Conservation (phyloP, 345 rosid species). For the Citrus maxima region DNA sequence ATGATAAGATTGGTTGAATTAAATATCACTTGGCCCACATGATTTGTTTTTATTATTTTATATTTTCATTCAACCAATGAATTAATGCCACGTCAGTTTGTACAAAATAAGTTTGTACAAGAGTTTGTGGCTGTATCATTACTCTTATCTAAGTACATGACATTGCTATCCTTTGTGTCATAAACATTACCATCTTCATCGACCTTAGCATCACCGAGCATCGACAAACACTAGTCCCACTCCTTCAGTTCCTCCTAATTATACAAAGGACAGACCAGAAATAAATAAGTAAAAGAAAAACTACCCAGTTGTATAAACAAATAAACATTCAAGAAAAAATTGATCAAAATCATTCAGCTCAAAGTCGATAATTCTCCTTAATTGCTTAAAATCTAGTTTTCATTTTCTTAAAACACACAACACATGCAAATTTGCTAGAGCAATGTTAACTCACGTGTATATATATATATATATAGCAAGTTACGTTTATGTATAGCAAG, state of each 20-base stretch:
- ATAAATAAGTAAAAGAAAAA: background rate
- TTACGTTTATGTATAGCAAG: no score
- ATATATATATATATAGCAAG: no score
- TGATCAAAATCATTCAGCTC: background rate
- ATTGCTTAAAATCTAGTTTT: background rate
- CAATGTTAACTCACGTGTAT: no score
- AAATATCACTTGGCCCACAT: no score
- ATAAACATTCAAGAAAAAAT: background rate
- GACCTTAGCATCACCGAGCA: slow-evolving; percentile 89
- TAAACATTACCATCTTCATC: slow-evolving; percentile 80
- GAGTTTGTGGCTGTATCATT: no score
- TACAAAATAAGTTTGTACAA: no score
- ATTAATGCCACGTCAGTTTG: no score
- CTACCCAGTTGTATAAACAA: background rate
- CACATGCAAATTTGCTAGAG: background rate
- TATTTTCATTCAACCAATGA: no score
- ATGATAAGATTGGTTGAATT: no score
- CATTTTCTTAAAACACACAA: background rate
- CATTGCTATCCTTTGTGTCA: slow-evolving; percentile 61
- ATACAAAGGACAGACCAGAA: background rate
- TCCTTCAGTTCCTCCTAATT: slow-evolving; percentile 89
- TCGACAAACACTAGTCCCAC: slow-evolving; percentile 90
- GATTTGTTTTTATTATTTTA: no score
- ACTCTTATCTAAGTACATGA: slow-evolving; percentile 74
- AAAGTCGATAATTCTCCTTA: background rate